A percentile compares a stretch with the other conserved stretches of the same genome.
Evolutionary conservation across 768 basidiomycete genomes (phyloP).

Genomic region (Filobasidium wieringae): DNA sequence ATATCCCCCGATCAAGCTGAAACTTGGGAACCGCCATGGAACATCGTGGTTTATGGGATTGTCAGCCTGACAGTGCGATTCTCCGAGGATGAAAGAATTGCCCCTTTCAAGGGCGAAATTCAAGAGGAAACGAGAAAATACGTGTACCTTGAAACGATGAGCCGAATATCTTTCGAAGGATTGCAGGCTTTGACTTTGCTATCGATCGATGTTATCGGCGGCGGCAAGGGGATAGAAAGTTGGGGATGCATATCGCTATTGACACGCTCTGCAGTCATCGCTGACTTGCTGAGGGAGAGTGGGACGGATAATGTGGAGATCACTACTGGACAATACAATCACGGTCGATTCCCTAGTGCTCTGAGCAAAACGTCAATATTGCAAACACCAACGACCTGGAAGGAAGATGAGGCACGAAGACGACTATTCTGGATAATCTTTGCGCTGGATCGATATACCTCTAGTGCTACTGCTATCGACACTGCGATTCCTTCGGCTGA

Average conservation of each 20-base stretch:
- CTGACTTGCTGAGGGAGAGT: slow-evolving; percentile 24
- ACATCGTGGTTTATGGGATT: slow-evolving; percentile 36
- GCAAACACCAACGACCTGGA: slow-evolving; percentile 29
- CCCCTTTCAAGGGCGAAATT: slow-evolving; percentile 20
- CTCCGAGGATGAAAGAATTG: slow-evolving; percentile 25
- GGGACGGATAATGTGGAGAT: background rate
- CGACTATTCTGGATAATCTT: slow-evolving; percentile 39
- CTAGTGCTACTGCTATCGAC: slow-evolving; percentile 36
- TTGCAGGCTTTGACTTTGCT: slow-evolving; percentile 38
- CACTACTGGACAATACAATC: background rate
- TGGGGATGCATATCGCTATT: slow-evolving; percentile 38
- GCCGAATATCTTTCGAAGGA: slow-evolving; percentile 31
- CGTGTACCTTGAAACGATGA: slow-evolving; percentile 36
- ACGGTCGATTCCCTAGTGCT: slow-evolving; percentile 7
- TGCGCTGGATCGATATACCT: slow-evolving; percentile 37
- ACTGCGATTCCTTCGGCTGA: slow-evolving; percentile 32
- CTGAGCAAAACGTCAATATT: slow-evolving; percentile 35
- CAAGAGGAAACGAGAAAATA: slow-evolving; percentile 31
- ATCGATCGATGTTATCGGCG: slow-evolving; percentile 37
- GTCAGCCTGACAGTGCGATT: slow-evolving; percentile 33
- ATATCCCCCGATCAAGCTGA: slow-evolving; percentile 23
- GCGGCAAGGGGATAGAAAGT: slow-evolving; percentile 33
- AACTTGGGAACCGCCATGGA: slow-evolving; percentile 27
- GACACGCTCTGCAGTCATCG: slow-evolving; percentile 34
- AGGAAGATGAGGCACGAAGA: slow-evolving; percentile 35